phyloP scores from a whole-genome alignment of 164 flowering plant genomes.

The Amborella trichopoda region DNA sequence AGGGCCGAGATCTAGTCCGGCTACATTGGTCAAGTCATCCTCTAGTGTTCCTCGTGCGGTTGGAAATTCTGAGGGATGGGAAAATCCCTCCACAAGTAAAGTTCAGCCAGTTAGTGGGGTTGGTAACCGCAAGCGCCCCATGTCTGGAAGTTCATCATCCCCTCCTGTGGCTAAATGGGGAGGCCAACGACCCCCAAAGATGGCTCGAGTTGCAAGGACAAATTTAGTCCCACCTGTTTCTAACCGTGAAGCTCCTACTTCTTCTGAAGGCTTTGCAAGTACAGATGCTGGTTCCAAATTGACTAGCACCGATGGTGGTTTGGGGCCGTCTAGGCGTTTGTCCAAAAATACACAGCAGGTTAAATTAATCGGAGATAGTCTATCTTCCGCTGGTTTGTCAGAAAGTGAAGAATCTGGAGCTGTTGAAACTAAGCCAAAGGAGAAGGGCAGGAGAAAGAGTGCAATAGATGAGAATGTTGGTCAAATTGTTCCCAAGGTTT shows the following conservation, averaged over 20 bases:
- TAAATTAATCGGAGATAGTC: slow-evolving; percentile 31
- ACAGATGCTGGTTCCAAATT: slow-evolving; percentile 34
- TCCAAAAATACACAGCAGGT: slow-evolving; percentile 44
- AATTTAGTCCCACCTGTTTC: slow-evolving; percentile 51
- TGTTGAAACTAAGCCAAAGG: slow-evolving; percentile 48
- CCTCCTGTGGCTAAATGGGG: slow-evolving; percentile 69
- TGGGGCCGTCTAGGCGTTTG: slow-evolving; percentile 31
- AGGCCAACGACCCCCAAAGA: slow-evolving; percentile 80
- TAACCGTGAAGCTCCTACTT: slow-evolving; percentile 32
- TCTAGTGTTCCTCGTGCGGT: slow-evolving; percentile 36
- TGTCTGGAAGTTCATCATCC: slow-evolving; percentile 29
- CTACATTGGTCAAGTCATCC: slow-evolving; percentile 37
- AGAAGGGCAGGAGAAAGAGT: slow-evolving; percentile 42
- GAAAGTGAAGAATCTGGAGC: slow-evolving; percentile 87
- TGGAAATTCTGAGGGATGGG: slow-evolving; percentile 53
- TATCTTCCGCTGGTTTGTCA: slow-evolving; percentile 54
- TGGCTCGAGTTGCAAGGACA: slow-evolving; percentile 65
- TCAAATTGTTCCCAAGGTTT: slow-evolving; percentile 39
- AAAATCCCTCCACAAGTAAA: slow-evolving; percentile 46
- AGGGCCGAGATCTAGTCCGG: slow-evolving; percentile 61
- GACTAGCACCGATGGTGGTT: slow-evolving; percentile 33
- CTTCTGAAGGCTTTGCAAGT: slow-evolving; percentile 42
- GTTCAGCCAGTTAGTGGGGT: slow-evolving; percentile 33
- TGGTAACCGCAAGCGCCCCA: slow-evolving; percentile 29
- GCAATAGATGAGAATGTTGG: slow-evolving; percentile 54